Base-by-base conservation (phyloP, 257 asterid species). In the Parsonsia alboflavescens region DNA sequence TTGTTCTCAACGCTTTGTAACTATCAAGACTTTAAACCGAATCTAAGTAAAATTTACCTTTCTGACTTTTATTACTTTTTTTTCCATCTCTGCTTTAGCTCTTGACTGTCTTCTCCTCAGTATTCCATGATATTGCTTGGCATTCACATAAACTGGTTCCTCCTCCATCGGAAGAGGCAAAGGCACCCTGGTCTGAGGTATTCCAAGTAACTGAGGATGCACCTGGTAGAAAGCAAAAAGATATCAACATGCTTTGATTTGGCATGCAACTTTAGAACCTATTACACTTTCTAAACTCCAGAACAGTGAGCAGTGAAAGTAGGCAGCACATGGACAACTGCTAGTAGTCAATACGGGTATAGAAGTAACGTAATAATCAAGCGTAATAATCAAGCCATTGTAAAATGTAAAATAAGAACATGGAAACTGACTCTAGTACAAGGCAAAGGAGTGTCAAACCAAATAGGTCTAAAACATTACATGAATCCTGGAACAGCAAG, bases 151-250 rank as follows among this genome's bases (percentile, higher is more conserved):
- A 45, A 91, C 93, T 61, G 97, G 97, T 73, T 88, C 97, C 77
- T 89, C 97, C 83, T 91, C 93, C 96, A 88, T 88, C 69, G 84
- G 88, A 75, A 88, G 85, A 76, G 90, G 96, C 85, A 91, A 84
- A 52, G 96, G 93, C 93, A 89, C 87, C 83, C 96, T 86, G 59
- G 85, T 80, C 61, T 86, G 90, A 76, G 85, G 88, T 76, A 83
- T 77, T 76, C 95, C 92, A 61, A 85, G 73, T 79, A 88, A 73
- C 75, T 86, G 89, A 73, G 90, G 90, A 75, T 80, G 90, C 71
- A 91, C 87, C 97, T 91, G 79, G 66, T 68, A 78, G 56, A 28
- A 70, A 41, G 41, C 41, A 65, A 64, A 54, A 48, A 64, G 8
- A 3, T 52, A 15, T 30, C 50, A 12, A 52, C 48, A 24, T 33